Percentiles rank a stretch among this genome's conserved stretches.
phyloP scores from a whole-genome alignment of 805 yeast species.

The Yamadazyma phyllophila region DNA sequence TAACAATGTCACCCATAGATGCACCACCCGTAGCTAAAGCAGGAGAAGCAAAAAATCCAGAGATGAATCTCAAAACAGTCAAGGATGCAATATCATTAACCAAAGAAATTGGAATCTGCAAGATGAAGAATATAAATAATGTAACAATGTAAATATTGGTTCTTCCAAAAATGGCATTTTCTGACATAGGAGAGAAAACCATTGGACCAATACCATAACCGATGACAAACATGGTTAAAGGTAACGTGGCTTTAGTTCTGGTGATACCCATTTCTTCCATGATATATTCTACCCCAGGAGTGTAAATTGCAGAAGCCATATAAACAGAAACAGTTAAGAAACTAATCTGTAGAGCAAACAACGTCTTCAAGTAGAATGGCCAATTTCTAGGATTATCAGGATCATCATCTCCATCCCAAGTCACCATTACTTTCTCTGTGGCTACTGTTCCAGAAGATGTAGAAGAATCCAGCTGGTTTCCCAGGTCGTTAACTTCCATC shows the following conservation, averaged over 20 bases:
- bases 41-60: conserved; percentile 57
- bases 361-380: conserved; percentile 39
- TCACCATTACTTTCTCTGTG: conserved; percentile 2
- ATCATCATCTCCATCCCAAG: conserved; percentile 31
- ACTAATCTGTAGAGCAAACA: conserved; percentile 28
- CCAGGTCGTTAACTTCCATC: not conserved
- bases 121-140: conserved; percentile 45
- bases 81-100: conserved; percentile 50
- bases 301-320: conserved; percentile 55
- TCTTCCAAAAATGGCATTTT: conserved; percentile 54
- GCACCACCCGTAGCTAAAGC: conserved; percentile 62
- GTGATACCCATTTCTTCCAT: conserved; percentile 45
- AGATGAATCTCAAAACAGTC: conserved; percentile 49
- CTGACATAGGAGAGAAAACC: conserved; percentile 59
- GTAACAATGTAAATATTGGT: conserved; percentile 49
- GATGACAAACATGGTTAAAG: conserved; percentile 53
- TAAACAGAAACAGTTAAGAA: conserved; percentile 36
- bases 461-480: not conserved
- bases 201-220: conserved; percentile 67
- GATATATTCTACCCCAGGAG: conserved; percentile 51
- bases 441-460: not conserved
- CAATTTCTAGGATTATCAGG: conserved; percentile 58
- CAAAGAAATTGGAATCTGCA: conserved; percentile 59
- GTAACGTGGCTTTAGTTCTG: conserved; percentile 46
- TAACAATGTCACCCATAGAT: conserved; percentile 48